These are phyloP conservation scores for Cyclostephanos tholiformis DNA, from an alignment of 108 stramenopile genomes.

Conservation along the genomic window DNA sequence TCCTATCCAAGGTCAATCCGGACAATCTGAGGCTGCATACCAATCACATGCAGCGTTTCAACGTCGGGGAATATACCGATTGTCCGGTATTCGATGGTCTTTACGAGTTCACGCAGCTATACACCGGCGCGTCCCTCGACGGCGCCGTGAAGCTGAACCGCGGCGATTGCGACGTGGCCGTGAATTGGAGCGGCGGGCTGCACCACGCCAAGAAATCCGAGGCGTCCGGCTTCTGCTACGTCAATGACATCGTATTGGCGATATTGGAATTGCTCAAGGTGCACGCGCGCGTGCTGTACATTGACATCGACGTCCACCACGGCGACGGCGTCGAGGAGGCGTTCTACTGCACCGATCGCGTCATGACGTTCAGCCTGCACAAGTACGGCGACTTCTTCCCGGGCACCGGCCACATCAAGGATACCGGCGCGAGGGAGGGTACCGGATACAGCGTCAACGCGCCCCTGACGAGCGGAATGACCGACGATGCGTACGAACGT, in stretches of 20 bases:
- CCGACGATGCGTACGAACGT: conserved; percentile 87
- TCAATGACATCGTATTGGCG: conserved; percentile 99
- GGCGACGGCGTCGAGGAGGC: conserved; percentile 99
- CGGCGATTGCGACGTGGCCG: conserved; percentile 91
- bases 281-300: conserved; percentile 98
- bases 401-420: conserved; percentile 96
- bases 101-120: conserved; percentile 95
- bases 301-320: conserved; percentile 99
- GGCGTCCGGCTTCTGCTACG: conserved; percentile 95
- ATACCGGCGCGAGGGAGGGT: conserved; percentile 95
- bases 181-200: conserved; percentile 99
- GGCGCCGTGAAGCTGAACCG: conserved; percentile 96
- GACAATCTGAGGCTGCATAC: conserved; percentile 84
- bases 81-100: conserved; percentile 99
- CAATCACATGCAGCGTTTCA: conserved; percentile 87
- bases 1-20: conserved; percentile 88
- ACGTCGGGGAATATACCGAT: conserved; percentile 96
- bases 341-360: conserved; percentile 99
- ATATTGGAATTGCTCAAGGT: conserved; percentile 99
- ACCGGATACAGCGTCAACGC: conserved; percentile 96
- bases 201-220: conserved; percentile 99
- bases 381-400: conserved; percentile 99
- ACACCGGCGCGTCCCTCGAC: conserved; percentile 95
- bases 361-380: conserved; percentile 99
- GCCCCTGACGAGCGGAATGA: conserved; percentile 96